Evolutionary conservation across 495 filamentous ascomycete genomes (phyloP).

Genomic region (Penicillium steckii): DNA sequence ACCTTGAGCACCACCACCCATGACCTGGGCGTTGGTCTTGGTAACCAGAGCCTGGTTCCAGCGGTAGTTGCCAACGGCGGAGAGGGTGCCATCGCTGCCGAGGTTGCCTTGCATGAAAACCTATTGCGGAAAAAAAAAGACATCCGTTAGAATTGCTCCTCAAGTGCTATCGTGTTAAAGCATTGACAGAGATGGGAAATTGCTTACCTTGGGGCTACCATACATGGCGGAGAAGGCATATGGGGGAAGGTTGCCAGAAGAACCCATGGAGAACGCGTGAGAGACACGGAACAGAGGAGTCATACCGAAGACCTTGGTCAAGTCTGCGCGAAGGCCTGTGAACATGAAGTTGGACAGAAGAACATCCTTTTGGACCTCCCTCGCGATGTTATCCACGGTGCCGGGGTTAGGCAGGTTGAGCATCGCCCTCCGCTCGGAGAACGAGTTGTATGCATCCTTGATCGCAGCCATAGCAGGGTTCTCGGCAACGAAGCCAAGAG

Average conservation of each 20-base stretch:
- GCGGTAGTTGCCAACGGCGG: slow-evolving; percentile 84
- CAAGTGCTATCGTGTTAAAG: not conserved
- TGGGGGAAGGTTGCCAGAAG: slow-evolving; percentile 75
- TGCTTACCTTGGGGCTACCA: slow-evolving; percentile 82
- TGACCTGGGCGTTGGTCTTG: slow-evolving; percentile 81
- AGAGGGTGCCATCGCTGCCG: slow-evolving; percentile 83
- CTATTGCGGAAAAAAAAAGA: slow-evolving; percentile 43
- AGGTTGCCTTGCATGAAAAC: slow-evolving; percentile 93
- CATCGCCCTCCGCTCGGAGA: slow-evolving; percentile 79
- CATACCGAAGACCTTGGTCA: slow-evolving; percentile 93
- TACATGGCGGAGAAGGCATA: slow-evolving; percentile 94
- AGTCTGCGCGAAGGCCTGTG: slow-evolving; percentile 87
- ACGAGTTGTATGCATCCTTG: slow-evolving; percentile 75
- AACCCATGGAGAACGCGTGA: slow-evolving; percentile 92
- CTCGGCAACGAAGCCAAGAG: slow-evolving; percentile 65
- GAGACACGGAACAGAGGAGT: slow-evolving; percentile 94
- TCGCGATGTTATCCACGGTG: slow-evolving; percentile 83
- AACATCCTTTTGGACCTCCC: slow-evolving; percentile 93
- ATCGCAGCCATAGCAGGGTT: slow-evolving; percentile 70
- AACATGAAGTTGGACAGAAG: slow-evolving; percentile 95
- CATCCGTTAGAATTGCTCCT: not conserved
- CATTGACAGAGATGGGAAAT: not conserved
- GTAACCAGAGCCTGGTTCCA: slow-evolving; percentile 74
- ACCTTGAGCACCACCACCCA: slow-evolving; percentile 61
- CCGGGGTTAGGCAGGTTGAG: slow-evolving; percentile 91